Conservation (phyloP, 139 green algal genomes). For the Gonium pectorale region DNA sequence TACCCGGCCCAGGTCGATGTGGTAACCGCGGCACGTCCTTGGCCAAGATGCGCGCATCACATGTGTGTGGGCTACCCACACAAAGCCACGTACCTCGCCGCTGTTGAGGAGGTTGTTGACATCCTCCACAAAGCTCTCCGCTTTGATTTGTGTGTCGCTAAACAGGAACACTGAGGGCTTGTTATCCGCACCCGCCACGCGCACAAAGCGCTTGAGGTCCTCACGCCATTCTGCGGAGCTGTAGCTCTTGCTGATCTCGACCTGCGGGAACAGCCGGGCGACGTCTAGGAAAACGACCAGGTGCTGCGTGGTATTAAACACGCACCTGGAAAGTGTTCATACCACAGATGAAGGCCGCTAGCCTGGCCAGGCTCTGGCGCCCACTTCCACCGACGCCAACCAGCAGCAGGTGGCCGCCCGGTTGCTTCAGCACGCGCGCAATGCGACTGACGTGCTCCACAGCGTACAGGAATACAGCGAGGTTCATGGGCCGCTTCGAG, state of each 20-base stretch:
- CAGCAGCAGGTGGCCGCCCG: constrained; percentile 79
- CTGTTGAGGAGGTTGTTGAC: constrained; percentile 90
- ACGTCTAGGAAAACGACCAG: not conserved
- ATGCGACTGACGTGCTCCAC: constrained; percentile 82
- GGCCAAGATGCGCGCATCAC: too few species aligned
- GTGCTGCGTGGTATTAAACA: too few species aligned
- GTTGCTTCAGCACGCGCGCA: constrained; percentile 56
- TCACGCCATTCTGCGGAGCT: constrained; percentile 77
- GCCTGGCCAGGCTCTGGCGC: constrained; percentile 75
- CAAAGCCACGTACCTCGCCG: constrained; percentile 70
- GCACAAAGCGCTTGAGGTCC: constrained; percentile 78
- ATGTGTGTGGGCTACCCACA: too few species aligned
- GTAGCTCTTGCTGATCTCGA: constrained; percentile 86
- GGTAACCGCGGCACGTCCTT: too few species aligned
- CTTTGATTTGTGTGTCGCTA: constrained; percentile 81
- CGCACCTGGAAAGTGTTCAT: constrained; percentile 78
- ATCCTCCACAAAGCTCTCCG: constrained; percentile 86
- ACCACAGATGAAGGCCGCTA: constrained; percentile 80
- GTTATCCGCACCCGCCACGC: constrained; percentile 67
- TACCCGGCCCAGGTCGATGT: too few species aligned
- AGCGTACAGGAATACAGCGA: constrained; percentile 86
- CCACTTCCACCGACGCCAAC: constrained; percentile 84
- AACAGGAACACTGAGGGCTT: constrained; percentile 79
- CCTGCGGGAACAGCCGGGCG: constrained; percentile 53
- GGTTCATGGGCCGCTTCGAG: constrained; percentile 82